Evolutionary conservation across 331 rosid species (phyloP).

Genomic region (Acacia concinna): DNA sequence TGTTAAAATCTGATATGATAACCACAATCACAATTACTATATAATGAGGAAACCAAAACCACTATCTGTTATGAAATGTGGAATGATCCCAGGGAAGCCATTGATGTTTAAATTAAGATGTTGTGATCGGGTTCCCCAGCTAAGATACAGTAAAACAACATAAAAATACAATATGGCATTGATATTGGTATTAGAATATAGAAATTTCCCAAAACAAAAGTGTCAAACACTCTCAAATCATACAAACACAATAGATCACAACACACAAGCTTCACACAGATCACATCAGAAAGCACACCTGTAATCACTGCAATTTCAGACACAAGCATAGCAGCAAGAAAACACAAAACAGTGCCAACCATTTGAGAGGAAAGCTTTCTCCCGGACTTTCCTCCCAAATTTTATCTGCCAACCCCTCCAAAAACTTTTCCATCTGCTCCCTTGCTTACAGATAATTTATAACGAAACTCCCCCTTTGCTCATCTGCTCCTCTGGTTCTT

Average conservation of each 20-base stretch:
- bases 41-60: constrained; percentile 16
- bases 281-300: background rate
- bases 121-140: background rate
- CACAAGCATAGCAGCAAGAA: background rate
- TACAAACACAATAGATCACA: background rate
- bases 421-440: background rate
- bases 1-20: constrained; percentile 57
- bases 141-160: background rate
- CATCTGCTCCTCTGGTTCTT: background rate
- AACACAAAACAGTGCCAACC: background rate
- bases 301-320: background rate
- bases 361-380: background rate
- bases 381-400: background rate
- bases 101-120: background rate
- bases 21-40: constrained; percentile 31
- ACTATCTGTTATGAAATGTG: background rate
- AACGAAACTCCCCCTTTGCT: background rate
- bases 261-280: background rate
- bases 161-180: background rate
- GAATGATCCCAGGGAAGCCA: constrained; percentile 2
- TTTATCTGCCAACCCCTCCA: background rate
- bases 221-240: background rate
- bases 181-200: background rate
- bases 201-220: background rate
- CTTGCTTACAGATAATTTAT: background rate